These are phyloP conservation scores for Cicer judaicum DNA, from an alignment of 306 rosid genomes.

Conservation along the genomic window DNA sequence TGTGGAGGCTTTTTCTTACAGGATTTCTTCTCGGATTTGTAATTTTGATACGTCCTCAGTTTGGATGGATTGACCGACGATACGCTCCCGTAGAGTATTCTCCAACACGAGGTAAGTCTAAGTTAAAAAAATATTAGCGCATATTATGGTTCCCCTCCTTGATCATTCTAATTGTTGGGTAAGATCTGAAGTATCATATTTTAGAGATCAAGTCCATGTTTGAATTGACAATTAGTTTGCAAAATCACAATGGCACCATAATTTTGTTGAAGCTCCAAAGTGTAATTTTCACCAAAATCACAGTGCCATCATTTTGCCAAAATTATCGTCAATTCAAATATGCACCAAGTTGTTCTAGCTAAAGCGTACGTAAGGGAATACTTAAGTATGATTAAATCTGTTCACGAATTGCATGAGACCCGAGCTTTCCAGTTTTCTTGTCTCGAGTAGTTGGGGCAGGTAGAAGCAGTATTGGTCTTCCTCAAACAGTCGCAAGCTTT, in stretches of 20 bases:
- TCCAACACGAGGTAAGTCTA: conserved; percentile 55
- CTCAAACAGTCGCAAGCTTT: conserved; percentile 1
- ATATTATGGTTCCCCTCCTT: conserved; percentile 79
- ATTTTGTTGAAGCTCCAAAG: too few relatives aligned
- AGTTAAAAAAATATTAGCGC: conserved; percentile 86
- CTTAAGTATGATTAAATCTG: conserved; percentile 15
- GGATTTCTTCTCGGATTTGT: conserved; percentile 94
- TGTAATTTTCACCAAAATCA: too few relatives aligned
- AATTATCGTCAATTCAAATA: too few relatives aligned
- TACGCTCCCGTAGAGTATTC: conserved; percentile 53
- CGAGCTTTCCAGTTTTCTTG: background rate
- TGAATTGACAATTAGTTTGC: too few relatives aligned
- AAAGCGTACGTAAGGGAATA: background rate
- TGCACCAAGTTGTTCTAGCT: conserved; percentile 10
- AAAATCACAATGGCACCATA: too few relatives aligned
- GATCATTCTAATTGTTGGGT: conserved; percentile 78
- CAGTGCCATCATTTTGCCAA: too few relatives aligned
- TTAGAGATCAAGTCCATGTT: background rate
- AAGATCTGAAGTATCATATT: conserved; percentile 43
- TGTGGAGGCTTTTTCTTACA: conserved; percentile 69
- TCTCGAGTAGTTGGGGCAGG: background rate
- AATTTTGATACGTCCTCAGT: conserved; percentile 93
- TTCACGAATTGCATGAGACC: conserved; percentile 13
- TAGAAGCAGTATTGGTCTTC: background rate
- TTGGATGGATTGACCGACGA: conserved; percentile 87